A percentile compares a stretch with the other conserved stretches of the same genome.
phyloP scores from a whole-genome alignment of 805 yeast species.

The Phaffomyces opuntiae region DNA sequence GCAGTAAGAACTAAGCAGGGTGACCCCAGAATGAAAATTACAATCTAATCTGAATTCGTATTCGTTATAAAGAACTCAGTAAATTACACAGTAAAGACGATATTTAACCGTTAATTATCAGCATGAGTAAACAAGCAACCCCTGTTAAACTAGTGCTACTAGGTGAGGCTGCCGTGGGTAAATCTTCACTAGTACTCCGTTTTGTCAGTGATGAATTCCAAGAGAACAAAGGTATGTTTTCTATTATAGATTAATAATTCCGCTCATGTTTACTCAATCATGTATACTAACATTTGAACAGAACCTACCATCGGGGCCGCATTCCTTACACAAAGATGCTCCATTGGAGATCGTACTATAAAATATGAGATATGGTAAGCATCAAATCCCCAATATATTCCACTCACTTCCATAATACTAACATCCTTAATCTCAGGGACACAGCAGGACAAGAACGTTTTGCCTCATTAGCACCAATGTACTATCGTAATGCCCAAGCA shows the following conservation, averaged over 20 bases:
- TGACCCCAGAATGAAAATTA: no score
- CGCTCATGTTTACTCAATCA: no score
- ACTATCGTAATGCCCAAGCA: slow-evolving; percentile 95
- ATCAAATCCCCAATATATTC: no score
- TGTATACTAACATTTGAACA: slow-evolving; percentile 11
- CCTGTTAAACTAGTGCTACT: slow-evolving; percentile 84
- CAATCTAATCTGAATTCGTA: no score
- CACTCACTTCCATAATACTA: no score
- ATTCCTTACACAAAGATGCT: slow-evolving; percentile 87
- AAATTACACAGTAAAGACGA: no score
- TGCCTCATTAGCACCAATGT: slow-evolving; percentile 95
- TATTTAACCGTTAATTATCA: no score
- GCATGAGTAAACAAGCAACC: slow-evolving; percentile 37
- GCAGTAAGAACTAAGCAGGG: no score
- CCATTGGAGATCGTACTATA: slow-evolving; percentile 77
- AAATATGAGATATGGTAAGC: slow-evolving; percentile 80
- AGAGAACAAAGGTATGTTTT: slow-evolving; percentile 64
- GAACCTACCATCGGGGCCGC: slow-evolving; percentile 99
- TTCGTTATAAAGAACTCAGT: no score
- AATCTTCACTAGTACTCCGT: slow-evolving; percentile 84
- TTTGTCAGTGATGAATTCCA: slow-evolving; percentile 94
- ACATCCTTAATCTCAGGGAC: slow-evolving; percentile 36
- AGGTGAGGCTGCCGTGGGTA: slow-evolving; percentile 98
- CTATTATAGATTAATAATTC: background rate
- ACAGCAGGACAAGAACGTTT: slow-evolving; percentile 98